Conservation (phyloP, 2,329 filamentous ascomycete genomes). For the Hymenoscyphus infarciens region DNA sequence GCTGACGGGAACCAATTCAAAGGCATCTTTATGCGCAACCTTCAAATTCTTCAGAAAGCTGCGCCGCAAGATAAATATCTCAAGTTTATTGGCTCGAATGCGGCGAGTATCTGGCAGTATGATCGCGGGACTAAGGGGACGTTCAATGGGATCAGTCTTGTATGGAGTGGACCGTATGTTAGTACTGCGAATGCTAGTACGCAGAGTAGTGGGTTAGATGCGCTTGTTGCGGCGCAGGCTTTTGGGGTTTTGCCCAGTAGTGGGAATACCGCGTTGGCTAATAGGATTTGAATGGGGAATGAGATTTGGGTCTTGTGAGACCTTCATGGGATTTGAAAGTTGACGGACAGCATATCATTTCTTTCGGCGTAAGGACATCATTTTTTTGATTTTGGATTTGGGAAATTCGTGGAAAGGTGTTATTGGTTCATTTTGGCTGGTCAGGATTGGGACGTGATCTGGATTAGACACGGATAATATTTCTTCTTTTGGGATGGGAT, state of each 20-base stretch:
- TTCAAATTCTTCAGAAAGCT: conserved; percentile 48
- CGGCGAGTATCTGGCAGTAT: conserved; percentile 61
- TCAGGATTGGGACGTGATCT: too few species aligned
- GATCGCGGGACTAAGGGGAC: conserved; percentile 43
- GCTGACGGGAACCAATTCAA: conserved; percentile 66
- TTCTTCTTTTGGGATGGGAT: too few species aligned
- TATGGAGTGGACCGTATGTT: conserved; percentile 61
- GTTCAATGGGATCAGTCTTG: conserved; percentile 50
- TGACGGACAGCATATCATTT: too few species aligned
- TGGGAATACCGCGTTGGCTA: conserved; percentile 1
- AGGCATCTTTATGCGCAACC: conserved; percentile 65
- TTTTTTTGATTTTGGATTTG: too few species aligned
- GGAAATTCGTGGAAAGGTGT: too few species aligned
- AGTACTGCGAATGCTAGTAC: conserved; percentile 51
- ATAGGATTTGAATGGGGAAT: not conserved
- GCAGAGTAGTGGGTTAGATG: conserved; percentile 65
- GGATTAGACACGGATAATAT: too few species aligned
- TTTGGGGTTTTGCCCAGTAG: conserved; percentile 13
- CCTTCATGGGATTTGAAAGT: too few species aligned
- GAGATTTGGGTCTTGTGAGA: not conserved
- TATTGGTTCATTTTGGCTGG: too few species aligned
- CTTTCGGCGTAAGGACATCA: too few species aligned
- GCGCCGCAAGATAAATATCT: conserved; percentile 48
- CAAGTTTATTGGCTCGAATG: conserved; percentile 58
- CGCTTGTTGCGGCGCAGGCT: conserved; percentile 55